These are phyloP conservation scores for Calonectria ilicicola DNA, from an alignment of 2,329 filamentous ascomycete species.

Conservation along the genomic window DNA sequence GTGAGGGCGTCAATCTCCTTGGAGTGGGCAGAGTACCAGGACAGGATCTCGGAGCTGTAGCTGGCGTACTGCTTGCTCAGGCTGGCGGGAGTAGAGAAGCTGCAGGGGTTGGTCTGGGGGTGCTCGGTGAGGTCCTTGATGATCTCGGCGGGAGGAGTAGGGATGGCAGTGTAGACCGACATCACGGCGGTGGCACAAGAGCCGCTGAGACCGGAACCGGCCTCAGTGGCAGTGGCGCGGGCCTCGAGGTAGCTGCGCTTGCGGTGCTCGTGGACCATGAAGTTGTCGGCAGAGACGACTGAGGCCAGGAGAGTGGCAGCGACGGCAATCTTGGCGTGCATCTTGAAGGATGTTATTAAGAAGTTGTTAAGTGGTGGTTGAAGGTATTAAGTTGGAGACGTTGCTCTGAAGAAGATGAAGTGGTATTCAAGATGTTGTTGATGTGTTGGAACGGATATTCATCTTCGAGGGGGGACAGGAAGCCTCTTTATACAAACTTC, in stretches of 20 bases:
- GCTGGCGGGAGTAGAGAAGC: conserved; percentile 45
- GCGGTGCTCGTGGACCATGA: conserved; percentile 45
- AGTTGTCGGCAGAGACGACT: conserved; percentile 41
- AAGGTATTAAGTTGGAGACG: not conserved
- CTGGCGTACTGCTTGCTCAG: conserved; percentile 46
- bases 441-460: not conserved
- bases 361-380: not conserved
- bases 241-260: conserved; percentile 39
- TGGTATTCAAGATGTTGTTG: not conserved
- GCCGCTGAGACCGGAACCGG: conserved; percentile 29
- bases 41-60: conserved; percentile 46
- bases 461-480: not conserved
- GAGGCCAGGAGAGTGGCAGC: conserved; percentile 41
- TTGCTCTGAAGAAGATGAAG: not conserved
- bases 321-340: conserved; percentile 45
- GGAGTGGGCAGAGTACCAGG: conserved; percentile 47
- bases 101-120: conserved; percentile 48
- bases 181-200: conserved; percentile 40
- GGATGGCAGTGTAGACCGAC: conserved; percentile 40
- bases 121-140: conserved; percentile 37
- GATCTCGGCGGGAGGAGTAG: conserved; percentile 47
- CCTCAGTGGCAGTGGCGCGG: conserved; percentile 29
- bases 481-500: conserved; percentile 14
- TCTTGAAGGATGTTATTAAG: conserved; percentile 32
- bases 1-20: conserved; percentile 41